These are phyloP conservation scores for Alternaria brassicae DNA, from an alignment of 2,329 filamentous ascomycete genomes.

Conservation along the genomic window DNA sequence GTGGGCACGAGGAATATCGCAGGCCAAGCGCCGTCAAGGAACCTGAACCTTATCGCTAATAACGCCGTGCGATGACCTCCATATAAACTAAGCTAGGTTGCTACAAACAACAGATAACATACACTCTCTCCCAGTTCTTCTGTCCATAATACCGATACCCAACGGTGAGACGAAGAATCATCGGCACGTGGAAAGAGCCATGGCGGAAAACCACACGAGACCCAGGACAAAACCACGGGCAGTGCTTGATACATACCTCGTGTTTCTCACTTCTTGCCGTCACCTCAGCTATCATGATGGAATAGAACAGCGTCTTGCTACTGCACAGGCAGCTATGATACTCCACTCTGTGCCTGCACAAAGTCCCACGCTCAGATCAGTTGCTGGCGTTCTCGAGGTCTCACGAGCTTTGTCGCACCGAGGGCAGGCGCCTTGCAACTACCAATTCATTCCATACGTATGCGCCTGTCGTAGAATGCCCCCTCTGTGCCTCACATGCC, in stretches of 20 bases:
- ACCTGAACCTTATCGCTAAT: background rate
- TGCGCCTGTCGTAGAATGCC: background rate
- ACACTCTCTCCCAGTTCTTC: background rate
- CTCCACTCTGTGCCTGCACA: background rate
- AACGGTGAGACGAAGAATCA: background rate
- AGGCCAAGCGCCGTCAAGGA: background rate
- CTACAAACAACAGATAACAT: background rate
- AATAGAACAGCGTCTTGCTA: background rate
- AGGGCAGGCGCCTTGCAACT: background rate
- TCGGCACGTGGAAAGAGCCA: background rate
- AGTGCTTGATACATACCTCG: background rate
- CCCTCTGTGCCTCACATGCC: background rate
- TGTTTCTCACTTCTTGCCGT: background rate
- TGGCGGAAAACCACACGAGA: background rate
- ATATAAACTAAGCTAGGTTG: background rate
- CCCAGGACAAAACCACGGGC: background rate
- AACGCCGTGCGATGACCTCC: background rate
- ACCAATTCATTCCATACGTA: background rate
- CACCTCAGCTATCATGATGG: background rate
- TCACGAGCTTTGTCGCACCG: background rate
- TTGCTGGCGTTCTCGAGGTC: background rate
- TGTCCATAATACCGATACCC: background rate
- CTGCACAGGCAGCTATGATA: background rate
- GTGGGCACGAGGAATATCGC: background rate
- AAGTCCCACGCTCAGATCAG: background rate